Conservation (phyloP, 768 basidiomycete genomes). For the Kwoniella europaea region DNA sequence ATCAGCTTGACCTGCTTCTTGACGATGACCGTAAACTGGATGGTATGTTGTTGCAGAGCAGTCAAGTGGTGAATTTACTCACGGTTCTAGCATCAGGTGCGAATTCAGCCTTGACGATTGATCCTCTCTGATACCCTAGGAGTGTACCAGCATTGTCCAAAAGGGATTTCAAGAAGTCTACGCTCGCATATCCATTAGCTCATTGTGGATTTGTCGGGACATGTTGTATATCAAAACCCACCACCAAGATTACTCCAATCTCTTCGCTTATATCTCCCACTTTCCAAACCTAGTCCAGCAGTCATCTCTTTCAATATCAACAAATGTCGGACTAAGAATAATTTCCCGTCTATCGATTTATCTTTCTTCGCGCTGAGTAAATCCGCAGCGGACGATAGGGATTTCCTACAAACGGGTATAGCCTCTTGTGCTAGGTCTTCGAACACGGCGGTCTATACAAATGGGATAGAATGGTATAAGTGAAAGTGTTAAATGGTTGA, state of each 20-base stretch:
- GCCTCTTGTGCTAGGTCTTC: slow-evolving; percentile 97
- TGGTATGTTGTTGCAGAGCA: no score
- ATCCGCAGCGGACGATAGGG: slow-evolving; percentile 73
- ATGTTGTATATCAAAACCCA: slow-evolving; percentile 16
- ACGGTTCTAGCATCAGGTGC: slow-evolving; percentile 72
- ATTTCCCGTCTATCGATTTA: slow-evolving; percentile 68
- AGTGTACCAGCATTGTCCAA: slow-evolving; percentile 49
- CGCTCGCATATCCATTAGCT: not conserved
- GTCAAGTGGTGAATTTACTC: slow-evolving; percentile 12
- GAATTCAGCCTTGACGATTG: slow-evolving; percentile 27
- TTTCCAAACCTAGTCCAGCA: slow-evolving; percentile 66
- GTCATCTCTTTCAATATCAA: slow-evolving; percentile 90
- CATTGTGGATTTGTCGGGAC: not conserved
- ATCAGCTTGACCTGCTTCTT: not conserved
- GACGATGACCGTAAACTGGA: no score
- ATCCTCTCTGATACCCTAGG: slow-evolving; percentile 48
- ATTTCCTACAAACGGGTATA: slow-evolving; percentile 77
- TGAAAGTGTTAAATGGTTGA: no score
- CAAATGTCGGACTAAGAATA: slow-evolving; percentile 89
- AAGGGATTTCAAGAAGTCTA: slow-evolving; percentile 50
- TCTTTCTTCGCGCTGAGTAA: slow-evolving; percentile 63
- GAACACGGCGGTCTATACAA: slow-evolving; percentile 83
- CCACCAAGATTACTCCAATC: slow-evolving; percentile 57
- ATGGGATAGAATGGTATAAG: no score
- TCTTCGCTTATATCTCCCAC: slow-evolving; percentile 40